Conservation (phyloP, 495 filamentous ascomycete species). For the Neurospora sp. region DNA sequence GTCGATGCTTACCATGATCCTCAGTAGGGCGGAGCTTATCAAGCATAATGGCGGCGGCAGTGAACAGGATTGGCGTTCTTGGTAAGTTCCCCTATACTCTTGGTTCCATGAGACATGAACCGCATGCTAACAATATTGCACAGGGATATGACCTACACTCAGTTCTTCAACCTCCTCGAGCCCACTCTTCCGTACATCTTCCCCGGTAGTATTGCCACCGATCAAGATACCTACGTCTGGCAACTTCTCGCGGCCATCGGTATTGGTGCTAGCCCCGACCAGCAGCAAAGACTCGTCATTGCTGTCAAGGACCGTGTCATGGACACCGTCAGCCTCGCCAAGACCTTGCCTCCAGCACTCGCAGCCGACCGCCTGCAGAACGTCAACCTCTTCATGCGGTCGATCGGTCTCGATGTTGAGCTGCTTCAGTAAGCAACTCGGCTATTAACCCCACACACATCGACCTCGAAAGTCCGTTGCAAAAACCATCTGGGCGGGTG, state of each 20-base stretch:
- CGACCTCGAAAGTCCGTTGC: not conserved
- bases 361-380: constrained; percentile 70
- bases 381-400: constrained; percentile 97
- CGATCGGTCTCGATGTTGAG: constrained; percentile 94
- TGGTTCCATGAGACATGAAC: not conserved
- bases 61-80: constrained; percentile 70
- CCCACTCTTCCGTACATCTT: constrained; percentile 75
- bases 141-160: constrained; percentile 60
- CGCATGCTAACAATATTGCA: constrained; percentile 5
- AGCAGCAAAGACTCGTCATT: constrained; percentile 87
- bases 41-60: constrained; percentile 62
- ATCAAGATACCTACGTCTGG: constrained; percentile 93
- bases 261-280: constrained; percentile 80
- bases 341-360: constrained; percentile 80
- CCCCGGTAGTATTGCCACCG: constrained; percentile 69
- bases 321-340: constrained; percentile 82
- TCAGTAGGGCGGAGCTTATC: constrained; percentile 86
- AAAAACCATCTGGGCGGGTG: not conserved
- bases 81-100: constrained; percentile 40
- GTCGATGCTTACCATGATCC: constrained; percentile 85
- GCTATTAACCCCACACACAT: not conserved
- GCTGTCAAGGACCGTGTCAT: constrained; percentile 97
- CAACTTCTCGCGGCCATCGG: constrained; percentile 93
- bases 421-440: constrained; percentile 55
- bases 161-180: constrained; percentile 79